These are phyloP conservation scores for Apiotrichum gracile DNA, from an alignment of 1,284 basidiomycete genomes.

Conservation along the genomic window DNA sequence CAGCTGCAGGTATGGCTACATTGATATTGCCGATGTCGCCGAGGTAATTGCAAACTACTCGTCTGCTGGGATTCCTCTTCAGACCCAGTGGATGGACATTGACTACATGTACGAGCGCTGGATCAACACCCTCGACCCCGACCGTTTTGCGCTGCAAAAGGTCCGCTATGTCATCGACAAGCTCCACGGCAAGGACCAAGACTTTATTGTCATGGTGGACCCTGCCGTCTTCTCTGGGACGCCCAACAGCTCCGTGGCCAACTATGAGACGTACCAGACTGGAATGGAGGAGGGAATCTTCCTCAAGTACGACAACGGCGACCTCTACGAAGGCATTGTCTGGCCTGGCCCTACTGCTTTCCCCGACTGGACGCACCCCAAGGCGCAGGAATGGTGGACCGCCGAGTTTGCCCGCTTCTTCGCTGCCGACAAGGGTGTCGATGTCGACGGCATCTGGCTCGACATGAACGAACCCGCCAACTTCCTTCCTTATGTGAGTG, in stretches of 20 bases:
- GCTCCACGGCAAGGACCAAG: conserved; percentile 57
- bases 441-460: conserved; percentile 57
- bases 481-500: conserved; percentile 22
- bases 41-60: conserved; percentile 32
- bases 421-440: conserved; percentile 27
- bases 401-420: conserved; percentile 60
- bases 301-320: conserved; percentile 58
- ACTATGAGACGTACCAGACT: conserved; percentile 56
- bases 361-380: conserved; percentile 62
- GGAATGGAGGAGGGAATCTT: conserved; percentile 57
- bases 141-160: conserved; percentile 59
- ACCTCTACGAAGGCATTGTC: conserved; percentile 58
- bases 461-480: conserved; percentile 56
- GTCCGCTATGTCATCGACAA: conserved; percentile 61
- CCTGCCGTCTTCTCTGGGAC: conserved; percentile 54
- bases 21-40: conserved; percentile 29
- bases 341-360: conserved; percentile 66
- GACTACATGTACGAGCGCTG: conserved; percentile 65
- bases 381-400: conserved; percentile 56
- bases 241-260: conserved; percentile 28
- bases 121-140: conserved; percentile 62
- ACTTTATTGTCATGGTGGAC: conserved; percentile 65
- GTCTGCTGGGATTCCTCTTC: conserved; percentile 19
- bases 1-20: conserved; percentile 31
- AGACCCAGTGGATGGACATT: conserved; percentile 26